Conservation (phyloP, 2,329 filamentous ascomycete genomes). For the Grosmannia penicillata region DNA sequence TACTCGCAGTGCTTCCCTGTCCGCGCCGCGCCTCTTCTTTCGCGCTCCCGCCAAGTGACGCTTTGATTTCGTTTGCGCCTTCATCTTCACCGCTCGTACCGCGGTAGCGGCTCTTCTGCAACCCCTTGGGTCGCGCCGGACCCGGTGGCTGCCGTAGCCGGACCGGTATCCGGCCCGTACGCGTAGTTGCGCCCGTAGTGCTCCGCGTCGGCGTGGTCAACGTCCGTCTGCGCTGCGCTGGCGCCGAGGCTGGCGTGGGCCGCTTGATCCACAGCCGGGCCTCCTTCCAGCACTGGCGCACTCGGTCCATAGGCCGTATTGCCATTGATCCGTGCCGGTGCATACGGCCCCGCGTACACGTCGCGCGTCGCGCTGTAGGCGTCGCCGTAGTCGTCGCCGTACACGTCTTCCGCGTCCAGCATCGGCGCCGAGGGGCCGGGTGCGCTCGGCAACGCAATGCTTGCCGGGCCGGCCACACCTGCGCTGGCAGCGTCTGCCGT, state of each 20-base stretch:
- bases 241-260: too few species aligned
- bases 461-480: neutral
- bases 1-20: neutral
- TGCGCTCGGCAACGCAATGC: slow-evolving; percentile 14
- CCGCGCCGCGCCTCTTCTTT: neutral
- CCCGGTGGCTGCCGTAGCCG: neutral
- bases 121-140: neutral
- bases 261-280: neutral
- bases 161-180: slow-evolving; percentile 5
- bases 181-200: slow-evolving; percentile 15
- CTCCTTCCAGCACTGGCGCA: neutral
- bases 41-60: too few species aligned
- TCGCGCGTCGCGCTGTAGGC: too few species aligned
- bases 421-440: slow-evolving; percentile 38
- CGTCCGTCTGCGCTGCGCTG: neutral
- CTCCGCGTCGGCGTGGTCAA: slow-evolving; percentile 1
- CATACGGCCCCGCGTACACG: neutral
- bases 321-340: neutral
- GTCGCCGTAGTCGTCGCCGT: neutral
- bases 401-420: neutral
- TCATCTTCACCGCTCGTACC: slow-evolving; percentile 14
- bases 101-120: slow-evolving; percentile 14
- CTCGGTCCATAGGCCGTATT: slow-evolving; percentile 19
- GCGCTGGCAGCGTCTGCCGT: slow-evolving; percentile 13
- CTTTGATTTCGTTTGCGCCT: too few species aligned